phyloP scores from a whole-genome alignment of 2,329 filamentous ascomycete genomes.

The Fusarium sp. region DNA sequence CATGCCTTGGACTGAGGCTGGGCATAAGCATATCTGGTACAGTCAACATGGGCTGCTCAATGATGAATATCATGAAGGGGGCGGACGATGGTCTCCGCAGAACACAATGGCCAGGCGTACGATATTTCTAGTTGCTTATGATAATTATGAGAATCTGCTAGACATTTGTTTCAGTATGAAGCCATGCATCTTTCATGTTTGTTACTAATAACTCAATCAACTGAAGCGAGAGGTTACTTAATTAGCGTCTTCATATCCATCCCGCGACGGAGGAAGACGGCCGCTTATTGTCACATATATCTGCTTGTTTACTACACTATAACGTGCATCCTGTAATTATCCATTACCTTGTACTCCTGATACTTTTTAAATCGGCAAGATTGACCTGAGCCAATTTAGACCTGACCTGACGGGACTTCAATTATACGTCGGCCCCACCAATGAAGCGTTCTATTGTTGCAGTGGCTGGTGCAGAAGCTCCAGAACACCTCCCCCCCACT shows the following conservation, averaged over 20 bases:
- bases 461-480: neutral
- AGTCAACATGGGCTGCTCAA: neutral
- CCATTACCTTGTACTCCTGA: neutral
- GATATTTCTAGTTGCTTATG: constrained; percentile 2
- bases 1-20: constrained; percentile 1
- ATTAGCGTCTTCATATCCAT: neutral
- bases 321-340: neutral
- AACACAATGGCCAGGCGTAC: neutral
- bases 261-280: neutral
- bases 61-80: constrained; percentile 1
- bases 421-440: neutral
- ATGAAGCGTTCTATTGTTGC: neutral
- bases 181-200: neutral
- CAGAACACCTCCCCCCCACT: constrained; percentile 24
- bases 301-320: neutral
- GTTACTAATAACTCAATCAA: neutral
- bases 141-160: neutral
- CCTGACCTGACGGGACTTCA: neutral
- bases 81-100: neutral
- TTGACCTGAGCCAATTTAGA: neutral
- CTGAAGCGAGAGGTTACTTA: neutral
- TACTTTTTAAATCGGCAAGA: neutral
- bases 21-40: constrained; percentile 12
- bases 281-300: neutral
- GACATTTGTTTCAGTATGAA: neutral